phyloP scores from a whole-genome alignment of 129 eudicot genomes.

The Apium graveolens region DNA sequence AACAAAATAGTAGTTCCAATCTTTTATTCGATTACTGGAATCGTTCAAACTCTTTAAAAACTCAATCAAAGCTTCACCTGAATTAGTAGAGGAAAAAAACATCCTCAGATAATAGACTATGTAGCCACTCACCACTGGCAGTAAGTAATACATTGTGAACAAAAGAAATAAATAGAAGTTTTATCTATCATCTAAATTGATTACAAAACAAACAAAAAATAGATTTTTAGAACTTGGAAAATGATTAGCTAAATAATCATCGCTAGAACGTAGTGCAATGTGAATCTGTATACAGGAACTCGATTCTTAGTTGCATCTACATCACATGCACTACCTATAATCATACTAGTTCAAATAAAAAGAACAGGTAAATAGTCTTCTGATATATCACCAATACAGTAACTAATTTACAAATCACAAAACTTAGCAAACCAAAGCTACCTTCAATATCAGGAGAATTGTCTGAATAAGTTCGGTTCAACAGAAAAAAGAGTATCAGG shows the following conservation, averaged over 20 bases:
- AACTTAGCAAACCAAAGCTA: constrained; percentile 12
- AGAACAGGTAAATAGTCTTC: background rate
- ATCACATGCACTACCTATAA: background rate
- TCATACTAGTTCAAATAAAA: background rate
- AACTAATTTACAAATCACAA: background rate
- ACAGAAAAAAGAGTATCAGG: constrained; percentile 35
- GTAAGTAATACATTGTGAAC: background rate
- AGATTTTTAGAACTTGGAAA: background rate
- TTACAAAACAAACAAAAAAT: background rate
- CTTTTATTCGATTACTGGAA: constrained; percentile 34
- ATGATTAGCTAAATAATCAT: background rate
- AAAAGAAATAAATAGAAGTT: background rate
- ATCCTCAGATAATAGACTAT: background rate
- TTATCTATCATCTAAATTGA: background rate
- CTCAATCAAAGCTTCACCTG: constrained; percentile 61
- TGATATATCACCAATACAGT: background rate
- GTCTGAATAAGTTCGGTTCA: constrained; percentile 30
- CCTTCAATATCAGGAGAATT: constrained; percentile 54
- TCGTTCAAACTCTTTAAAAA: constrained; percentile 54
- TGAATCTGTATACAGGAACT: background rate
- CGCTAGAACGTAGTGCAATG: background rate
- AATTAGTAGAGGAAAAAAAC: constrained; percentile 13
- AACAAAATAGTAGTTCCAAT: constrained; percentile 57
- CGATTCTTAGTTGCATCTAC: background rate
- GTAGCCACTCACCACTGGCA: background rate